Evolutionary conservation across 2,329 filamentous ascomycete species (phyloP).

Genomic region (Hyphodiscus sp.): DNA sequence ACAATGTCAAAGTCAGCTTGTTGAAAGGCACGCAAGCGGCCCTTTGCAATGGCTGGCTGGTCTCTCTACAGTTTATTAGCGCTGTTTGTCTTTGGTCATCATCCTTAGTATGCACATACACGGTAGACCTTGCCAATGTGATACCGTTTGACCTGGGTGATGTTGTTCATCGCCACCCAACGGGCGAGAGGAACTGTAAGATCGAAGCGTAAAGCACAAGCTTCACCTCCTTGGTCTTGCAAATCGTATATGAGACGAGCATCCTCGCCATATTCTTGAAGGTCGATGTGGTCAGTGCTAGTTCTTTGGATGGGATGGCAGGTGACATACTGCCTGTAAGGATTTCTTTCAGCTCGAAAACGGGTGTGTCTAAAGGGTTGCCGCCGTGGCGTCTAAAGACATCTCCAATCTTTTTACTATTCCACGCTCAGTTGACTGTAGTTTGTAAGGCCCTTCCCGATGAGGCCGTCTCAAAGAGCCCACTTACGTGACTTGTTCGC

Average conservation of each 20-base stretch:
- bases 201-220: slow-evolving; percentile 2
- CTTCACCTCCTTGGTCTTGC: slow-evolving; percentile 1
- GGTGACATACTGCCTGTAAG: not conserved
- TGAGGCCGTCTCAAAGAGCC: too few relatives aligned
- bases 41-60: not conserved
- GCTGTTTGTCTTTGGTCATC: not conserved
- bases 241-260: slow-evolving; percentile 2
- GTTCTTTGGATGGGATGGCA: not conserved
- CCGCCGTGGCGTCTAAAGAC: slow-evolving; percentile 3
- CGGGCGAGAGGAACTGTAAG: slow-evolving; percentile 1
- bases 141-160: slow-evolving; percentile 1
- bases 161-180: slow-evolving; percentile 3
- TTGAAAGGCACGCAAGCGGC: not conserved
- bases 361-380: not conserved
- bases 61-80: not conserved
- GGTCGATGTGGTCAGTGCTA: not conserved
- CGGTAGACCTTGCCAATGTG: slow-evolving; percentile 3
- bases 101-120: not conserved
- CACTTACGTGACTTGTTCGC: not conserved
- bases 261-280: slow-evolving; percentile 3
- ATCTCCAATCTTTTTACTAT: not conserved
- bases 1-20: slow-evolving; percentile 1
- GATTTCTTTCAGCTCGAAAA: slow-evolving; percentile 2
- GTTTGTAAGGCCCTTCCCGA: not conserved
- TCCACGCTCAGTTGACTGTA: not conserved